These are phyloP conservation scores for Trichoderma endophyticum DNA, from an alignment of 2,329 filamentous ascomycete species.

Conservation along the genomic window DNA sequence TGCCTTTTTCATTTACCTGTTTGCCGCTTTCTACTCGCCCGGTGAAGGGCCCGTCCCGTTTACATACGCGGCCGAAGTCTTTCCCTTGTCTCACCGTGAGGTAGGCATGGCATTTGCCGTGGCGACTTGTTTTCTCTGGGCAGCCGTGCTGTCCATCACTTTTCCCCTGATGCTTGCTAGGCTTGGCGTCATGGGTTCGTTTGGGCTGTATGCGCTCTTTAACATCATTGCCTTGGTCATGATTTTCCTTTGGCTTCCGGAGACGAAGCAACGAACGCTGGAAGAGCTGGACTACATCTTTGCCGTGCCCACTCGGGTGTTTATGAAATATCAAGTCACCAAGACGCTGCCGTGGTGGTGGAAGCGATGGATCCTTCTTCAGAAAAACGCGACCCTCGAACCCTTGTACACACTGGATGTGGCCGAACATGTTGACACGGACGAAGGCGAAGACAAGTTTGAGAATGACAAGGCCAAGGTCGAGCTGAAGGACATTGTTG, in stretches of 20 bases:
- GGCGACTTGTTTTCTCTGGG: slow-evolving; percentile 61
- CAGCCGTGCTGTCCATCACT: slow-evolving; percentile 59
- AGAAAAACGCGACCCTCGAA: slow-evolving; percentile 40
- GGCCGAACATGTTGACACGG: slow-evolving; percentile 32
- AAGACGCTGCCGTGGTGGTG: slow-evolving; percentile 60
- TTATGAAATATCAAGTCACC: slow-evolving; percentile 55
- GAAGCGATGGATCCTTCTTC: slow-evolving; percentile 54
- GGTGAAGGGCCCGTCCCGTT: slow-evolving; percentile 66
- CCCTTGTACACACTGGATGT: slow-evolving; percentile 44
- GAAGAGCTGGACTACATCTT: slow-evolving; percentile 60
- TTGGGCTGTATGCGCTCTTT: slow-evolving; percentile 53
- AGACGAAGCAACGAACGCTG: slow-evolving; percentile 56
- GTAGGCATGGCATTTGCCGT: slow-evolving; percentile 70
- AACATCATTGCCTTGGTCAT: slow-evolving; percentile 54
- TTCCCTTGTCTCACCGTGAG: slow-evolving; percentile 67
- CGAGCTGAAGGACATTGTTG: slow-evolving; percentile 38
- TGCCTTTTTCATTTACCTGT: slow-evolving; percentile 56
- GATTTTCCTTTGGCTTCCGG: slow-evolving; percentile 56
- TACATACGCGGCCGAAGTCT: slow-evolving; percentile 67
- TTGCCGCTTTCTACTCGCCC: slow-evolving; percentile 49
- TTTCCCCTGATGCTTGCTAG: slow-evolving; percentile 55
- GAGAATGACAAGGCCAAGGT: slow-evolving; percentile 40
- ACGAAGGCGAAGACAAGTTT: slow-evolving; percentile 31
- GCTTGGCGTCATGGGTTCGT: slow-evolving; percentile 47
- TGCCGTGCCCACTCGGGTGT: slow-evolving; percentile 56